Evolutionary conservation across 1,284 basidiomycete genomes (phyloP).

Genomic region (Moesziomyces parantarcticus): DNA sequence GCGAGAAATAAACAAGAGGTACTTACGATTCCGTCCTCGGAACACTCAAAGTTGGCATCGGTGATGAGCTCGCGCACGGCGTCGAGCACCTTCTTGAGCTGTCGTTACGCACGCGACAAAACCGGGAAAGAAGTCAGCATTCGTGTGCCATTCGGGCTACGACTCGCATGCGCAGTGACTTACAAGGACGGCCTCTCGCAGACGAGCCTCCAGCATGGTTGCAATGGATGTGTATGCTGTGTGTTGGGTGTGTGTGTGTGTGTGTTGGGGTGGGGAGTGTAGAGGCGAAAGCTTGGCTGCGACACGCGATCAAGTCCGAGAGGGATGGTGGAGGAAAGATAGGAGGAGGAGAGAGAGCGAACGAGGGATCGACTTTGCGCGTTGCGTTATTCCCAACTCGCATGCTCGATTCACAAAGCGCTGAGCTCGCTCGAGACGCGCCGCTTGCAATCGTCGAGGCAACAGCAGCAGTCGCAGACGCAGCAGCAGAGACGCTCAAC

Average conservation of each 20-base stretch:
- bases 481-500: too few species aligned
- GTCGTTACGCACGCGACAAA: background rate
- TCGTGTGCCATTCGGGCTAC: too few species aligned
- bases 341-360: background rate
- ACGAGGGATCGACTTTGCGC: too few species aligned
- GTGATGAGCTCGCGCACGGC: constrained; percentile 97
- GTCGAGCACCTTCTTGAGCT: constrained; percentile 65
- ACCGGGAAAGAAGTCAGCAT: too few species aligned
- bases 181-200: constrained; percentile 56
- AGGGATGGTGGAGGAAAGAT: background rate
- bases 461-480: too few species aligned
- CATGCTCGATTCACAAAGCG: too few species aligned
- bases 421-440: too few species aligned
- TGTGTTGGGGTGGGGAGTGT: background rate
- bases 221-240: background rate
- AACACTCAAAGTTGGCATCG: constrained; percentile 98
- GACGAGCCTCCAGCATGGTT: constrained; percentile 62
- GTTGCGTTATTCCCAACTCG: too few species aligned
- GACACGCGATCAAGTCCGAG: background rate
- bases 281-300: background rate
- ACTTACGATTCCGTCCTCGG: constrained; percentile 88
- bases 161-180: too few species aligned
- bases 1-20: too few species aligned
- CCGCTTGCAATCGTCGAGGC: too few species aligned
- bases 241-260: background rate